phyloP scores from a whole-genome alignment of 352 stramenopile species.

The Globisporangium mamillatum region DNA sequence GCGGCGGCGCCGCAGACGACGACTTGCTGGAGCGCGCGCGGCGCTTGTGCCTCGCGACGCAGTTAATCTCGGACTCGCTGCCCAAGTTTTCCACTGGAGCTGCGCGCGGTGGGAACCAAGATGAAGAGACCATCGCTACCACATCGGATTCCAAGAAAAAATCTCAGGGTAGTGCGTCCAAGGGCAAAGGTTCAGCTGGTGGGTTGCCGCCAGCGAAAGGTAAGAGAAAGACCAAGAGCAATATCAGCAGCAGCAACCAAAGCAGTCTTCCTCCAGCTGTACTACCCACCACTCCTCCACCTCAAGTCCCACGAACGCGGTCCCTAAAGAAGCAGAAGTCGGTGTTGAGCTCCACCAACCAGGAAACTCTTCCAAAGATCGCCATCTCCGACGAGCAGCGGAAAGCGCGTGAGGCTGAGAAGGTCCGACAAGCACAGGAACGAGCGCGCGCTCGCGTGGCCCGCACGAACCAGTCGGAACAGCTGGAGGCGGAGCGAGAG shows the following conservation, averaged over 20 bases:
- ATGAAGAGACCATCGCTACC: not conserved
- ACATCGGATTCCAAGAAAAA: not conserved
- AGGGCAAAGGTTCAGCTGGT: not conserved
- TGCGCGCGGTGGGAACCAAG: not conserved
- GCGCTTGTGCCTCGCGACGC: constrained; percentile 34
- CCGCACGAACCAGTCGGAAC: constrained; percentile 42
- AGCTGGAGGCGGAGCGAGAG: constrained; percentile 24
- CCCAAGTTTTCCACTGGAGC: constrained; percentile 3
- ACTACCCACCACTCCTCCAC: not conserved
- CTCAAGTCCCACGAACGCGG: not conserved
- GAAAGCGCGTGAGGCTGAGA: constrained; percentile 32
- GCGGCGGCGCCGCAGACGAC: constrained; percentile 1
- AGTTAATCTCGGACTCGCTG: constrained; percentile 15
- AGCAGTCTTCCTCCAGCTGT: not conserved
- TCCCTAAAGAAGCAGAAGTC: constrained; percentile 6
- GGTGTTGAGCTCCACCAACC: not conserved
- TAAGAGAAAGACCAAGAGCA: not conserved
- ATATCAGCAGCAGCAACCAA: not conserved
- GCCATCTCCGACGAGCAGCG: constrained; percentile 26
- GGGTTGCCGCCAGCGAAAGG: not conserved
- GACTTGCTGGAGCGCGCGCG: constrained; percentile 48
- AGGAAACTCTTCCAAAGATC: constrained; percentile 27
- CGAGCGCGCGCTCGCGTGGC: constrained; percentile 45
- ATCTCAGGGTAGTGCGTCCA: not conserved
- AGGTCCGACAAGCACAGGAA: constrained; percentile 58